Evolutionary conservation across 2,329 filamentous ascomycete genomes (phyloP), one percentile per base, ranked within the genome.

Genomic region (Blumeriella jaapii): DNA sequence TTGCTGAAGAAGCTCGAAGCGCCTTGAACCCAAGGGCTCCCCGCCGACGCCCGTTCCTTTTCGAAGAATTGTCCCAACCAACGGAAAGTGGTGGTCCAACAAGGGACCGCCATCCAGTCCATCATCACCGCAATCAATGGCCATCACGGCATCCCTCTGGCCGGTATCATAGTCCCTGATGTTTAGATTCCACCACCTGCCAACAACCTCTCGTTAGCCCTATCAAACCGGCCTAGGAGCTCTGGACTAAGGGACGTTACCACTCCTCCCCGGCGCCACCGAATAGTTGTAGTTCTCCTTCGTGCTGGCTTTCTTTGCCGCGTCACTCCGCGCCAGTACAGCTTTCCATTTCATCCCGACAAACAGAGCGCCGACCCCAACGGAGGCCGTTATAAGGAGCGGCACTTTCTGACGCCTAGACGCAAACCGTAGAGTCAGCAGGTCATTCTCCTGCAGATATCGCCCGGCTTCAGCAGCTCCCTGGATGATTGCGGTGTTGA

Each of bases 271-370:
- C 22, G 52, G 35, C 12, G 40, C 48, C 17, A 56, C 54, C 10
- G 43, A 34, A 17, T 49, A 55, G 26, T 55, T 51, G 9, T 8
- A 24, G 22, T 38, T 39, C 14, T 47, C 42, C 17, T 50, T 50
- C 22, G 36, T 39, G 15, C 39, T 41, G 5, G 50, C 49, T 18
- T 45, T 48, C 46, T 56, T 56, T 5, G 52, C 54, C 3, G 46
- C 53, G 35, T 56, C 53, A 42, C 52, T 54, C 24, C 51, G 43
- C 13, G 46, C 39, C 36, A 55, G 35, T 3, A 56, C 53, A 5
- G 54, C 53, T 14, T 44, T 40, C 49, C 51, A 56, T 40, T 56
- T 56, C 36, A 56, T 39, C 2, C 47, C 50, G 23, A 54, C 40
- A 30, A 55, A 56, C 1, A 53, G 16, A 10, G 44, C 45, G 18